Evolutionary conservation across 78 protist genomes (phyloP), one percentile per base, ranked within the genome.

Genomic region (Dictyostelium intermedium): DNA sequence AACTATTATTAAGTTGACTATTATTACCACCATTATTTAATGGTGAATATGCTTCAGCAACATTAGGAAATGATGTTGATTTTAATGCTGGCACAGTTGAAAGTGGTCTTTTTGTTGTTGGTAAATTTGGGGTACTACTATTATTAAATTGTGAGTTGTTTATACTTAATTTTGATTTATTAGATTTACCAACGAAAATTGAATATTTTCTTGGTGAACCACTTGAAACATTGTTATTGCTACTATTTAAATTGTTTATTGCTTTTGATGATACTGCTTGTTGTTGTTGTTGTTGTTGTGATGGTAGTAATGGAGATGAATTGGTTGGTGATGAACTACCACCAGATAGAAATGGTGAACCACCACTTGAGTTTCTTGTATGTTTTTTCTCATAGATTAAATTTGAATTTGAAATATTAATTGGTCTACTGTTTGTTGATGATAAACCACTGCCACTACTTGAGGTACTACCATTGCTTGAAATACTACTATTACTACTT

Each of bases 191-290:
- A 80, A 79, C 61, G 69, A 76, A 34, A 41, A 89, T 66, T 6
- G 83, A 37, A n/a, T 35, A 56, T 30, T 82, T 39, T 82, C 60
- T 82, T 82, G 86, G 86, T 82, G 86, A 81, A 14, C 74, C 50
- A 35, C 66, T 60, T 32, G 73, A 30, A 18, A 53, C 32, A 20
- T 4, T n/a, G 27, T 18, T 60, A 37, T 41, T 35, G 37, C 60
- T 61, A 34, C 9, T 82, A 23, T 34, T 82, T 76, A 80, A 25
- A 80, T n/a, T 30, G 50, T 30, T 30, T 3, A 41, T 47, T 47
- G 45, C 53, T 47, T n/a, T 25, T 27, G 69, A 80, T 27, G 84
- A 50, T 30, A 20, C 13, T 25, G 61, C 79, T 34, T 76, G 82
- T 72, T 30, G 20, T 72, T 20, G n/a, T 60, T 79, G 41, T 50